Evolutionary conservation across 257 asterid species (phyloP).

Genomic region (Avicennia marina): DNA sequence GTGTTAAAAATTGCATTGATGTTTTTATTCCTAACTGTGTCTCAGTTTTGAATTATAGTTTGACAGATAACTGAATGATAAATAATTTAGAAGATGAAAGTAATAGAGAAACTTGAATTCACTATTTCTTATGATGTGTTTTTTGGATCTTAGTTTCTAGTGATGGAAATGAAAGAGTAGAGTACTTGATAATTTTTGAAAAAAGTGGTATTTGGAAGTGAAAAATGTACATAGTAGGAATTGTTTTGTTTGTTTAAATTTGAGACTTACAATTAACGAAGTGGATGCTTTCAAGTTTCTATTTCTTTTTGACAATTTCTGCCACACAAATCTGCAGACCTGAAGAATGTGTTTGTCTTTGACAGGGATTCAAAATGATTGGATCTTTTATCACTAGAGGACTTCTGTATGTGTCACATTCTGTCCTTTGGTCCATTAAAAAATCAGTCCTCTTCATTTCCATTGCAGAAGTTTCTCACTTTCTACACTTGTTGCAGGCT

Average conservation of each 20-base stretch:
- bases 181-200: not conserved
- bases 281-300: not conserved
- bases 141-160: slow-evolving; percentile 9
- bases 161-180: not conserved
- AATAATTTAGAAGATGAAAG: not conserved
- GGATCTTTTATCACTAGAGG: slow-evolving; percentile 81
- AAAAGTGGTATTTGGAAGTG: slow-evolving; percentile 7
- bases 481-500: slow-evolving; percentile 46
- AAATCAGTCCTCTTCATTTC: not conserved
- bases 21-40: not conserved
- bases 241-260: not conserved
- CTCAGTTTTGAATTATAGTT: slow-evolving; percentile 1
- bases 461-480: slow-evolving; percentile 15
- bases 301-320: not conserved
- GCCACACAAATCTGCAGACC: not conserved
- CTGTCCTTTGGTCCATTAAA: not conserved
- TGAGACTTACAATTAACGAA: not conserved
- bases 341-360: slow-evolving; percentile 15
- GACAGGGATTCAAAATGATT: slow-evolving; percentile 77
- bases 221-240: not conserved
- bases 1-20: not conserved
- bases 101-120: not conserved
- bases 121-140: slow-evolving; percentile 5
- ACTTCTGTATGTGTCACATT: slow-evolving; percentile 53
- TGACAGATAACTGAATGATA: not conserved